A percentile compares a stretch with the other conserved stretches of the same genome.
These are phyloP conservation scores for Metarhizium guizhouense DNA, from an alignment of 2,329 filamentous ascomycete genomes.

Conservation along the genomic window DNA sequence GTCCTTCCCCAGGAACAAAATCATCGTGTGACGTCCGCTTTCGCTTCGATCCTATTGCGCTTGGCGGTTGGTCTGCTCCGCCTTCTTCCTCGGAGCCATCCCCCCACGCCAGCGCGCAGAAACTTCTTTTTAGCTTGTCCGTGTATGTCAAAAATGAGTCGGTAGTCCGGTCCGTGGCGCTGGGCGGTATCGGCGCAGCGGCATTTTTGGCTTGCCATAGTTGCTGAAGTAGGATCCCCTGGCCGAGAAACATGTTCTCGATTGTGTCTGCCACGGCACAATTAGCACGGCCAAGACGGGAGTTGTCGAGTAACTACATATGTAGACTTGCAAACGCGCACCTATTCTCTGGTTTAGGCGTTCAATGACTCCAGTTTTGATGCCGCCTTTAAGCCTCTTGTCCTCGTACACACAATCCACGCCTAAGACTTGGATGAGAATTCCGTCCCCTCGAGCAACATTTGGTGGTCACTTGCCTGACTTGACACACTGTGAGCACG, in stretches of 20 bases:
- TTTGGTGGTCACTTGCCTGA: slow-evolving; percentile 11
- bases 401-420: slow-evolving; percentile 26
- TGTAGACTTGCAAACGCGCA: neutral
- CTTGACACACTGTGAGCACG: slow-evolving; percentile 30
- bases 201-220: slow-evolving; percentile 9
- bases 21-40: too few relatives aligned
- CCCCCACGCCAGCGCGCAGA: neutral
- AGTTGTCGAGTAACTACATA: too few relatives aligned
- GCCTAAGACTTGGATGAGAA: slow-evolving; percentile 3
- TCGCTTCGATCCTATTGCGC: too few relatives aligned
- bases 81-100: too few relatives aligned
- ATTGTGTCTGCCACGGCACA: slow-evolving; percentile 8
- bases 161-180: fast-evolving
- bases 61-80: too few relatives aligned
- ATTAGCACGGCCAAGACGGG: too few relatives aligned
- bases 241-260: slow-evolving; percentile 30
- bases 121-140: neutral
- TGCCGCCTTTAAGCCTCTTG: slow-evolving; percentile 21
- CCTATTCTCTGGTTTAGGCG: slow-evolving; percentile 22
- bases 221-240: slow-evolving; percentile 26
- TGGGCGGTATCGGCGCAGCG: too few relatives aligned
- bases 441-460: neutral
- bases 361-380: slow-evolving; percentile 25
- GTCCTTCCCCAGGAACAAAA: too few relatives aligned
- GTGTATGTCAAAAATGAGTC: too few relatives aligned